Base-by-base conservation (phyloP, 2,329 filamentous ascomycete genomes). In the Neopestalotiopsis clavispora region DNA sequence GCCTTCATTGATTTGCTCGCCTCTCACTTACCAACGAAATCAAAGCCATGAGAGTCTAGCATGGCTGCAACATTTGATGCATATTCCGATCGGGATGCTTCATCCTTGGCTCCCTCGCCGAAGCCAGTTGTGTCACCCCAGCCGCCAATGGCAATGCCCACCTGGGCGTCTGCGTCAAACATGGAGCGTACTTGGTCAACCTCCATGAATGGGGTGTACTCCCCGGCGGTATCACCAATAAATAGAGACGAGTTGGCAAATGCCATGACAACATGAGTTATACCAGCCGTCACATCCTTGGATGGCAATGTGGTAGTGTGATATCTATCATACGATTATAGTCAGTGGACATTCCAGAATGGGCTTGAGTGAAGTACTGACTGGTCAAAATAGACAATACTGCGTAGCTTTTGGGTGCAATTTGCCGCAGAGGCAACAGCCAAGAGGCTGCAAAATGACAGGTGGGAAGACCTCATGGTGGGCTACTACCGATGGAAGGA, bases 61-160 rank as follows among this genome's bases (percentile, higher is more conserved):
- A 93, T 91, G 34, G 81, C 80, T 7, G 85, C 87, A 1, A 94
- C 84, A 72, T 92, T 92, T 59, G 82, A 81, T 1, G 91, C 90
- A 80, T 91, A 94, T 7, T 79, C 80, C 69, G 84, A 81, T 17
- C 90, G 86, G 1, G 84, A 85, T 5, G 78, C 73, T 1, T 86
- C 82, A 3, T 84, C 84, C 65, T 82, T 83, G 1, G 89, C 88
- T 0, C 86, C 91, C 10, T 77, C 77, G 0, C 86, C 84, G 74
- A 93, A 94, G 0, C 91, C 91, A 6, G 78, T 77, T 0, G 86
- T 90, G 69, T 93, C 90, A 0, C 91, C 91, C 92, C 92, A 94
- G 66, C 92, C 92, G 12, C 92, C 92, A 71, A 94, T 89, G 23
- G 92, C 91, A 49, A 94, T 84, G 81, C 91, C 86, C 28, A 94